These are phyloP conservation scores for Chondrus crispus DNA, from an alignment of 23 red algal genomes.

Conservation along the genomic window DNA sequence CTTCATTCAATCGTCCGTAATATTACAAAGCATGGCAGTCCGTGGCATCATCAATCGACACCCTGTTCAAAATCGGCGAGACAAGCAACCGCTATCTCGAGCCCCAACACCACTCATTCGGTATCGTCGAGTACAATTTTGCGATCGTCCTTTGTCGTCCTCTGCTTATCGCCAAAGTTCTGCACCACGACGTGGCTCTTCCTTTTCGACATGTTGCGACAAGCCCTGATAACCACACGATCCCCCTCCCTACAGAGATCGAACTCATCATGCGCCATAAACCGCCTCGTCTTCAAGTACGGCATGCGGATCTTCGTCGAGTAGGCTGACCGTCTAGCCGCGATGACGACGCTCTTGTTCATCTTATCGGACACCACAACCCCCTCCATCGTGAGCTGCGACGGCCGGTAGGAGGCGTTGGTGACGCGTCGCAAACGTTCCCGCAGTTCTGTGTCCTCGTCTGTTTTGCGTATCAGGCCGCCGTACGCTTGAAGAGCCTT, in stretches of 20 bases:
- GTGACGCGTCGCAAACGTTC: slow-evolving; percentile 43
- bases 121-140: slow-evolving; percentile 1
- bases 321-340: slow-evolving; percentile 26
- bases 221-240: slow-evolving; percentile 67
- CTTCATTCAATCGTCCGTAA: too few relatives aligned
- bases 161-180: slow-evolving; percentile 73
- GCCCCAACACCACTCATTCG: too few relatives aligned
- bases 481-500: slow-evolving; percentile 66
- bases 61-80: too few relatives aligned
- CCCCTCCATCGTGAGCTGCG: slow-evolving; percentile 62
- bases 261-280: slow-evolving; percentile 91
- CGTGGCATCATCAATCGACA: too few relatives aligned
- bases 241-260: slow-evolving; percentile 83
- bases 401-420: slow-evolving; percentile 10
- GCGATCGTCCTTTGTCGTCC: slow-evolving; percentile 25
- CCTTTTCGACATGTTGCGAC: slow-evolving; percentile 66
- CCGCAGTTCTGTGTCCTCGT: not conserved
- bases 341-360: slow-evolving; percentile 77
- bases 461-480: slow-evolving; percentile 39
- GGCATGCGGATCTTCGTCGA: slow-evolving; percentile 44
- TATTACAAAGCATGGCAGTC: too few relatives aligned
- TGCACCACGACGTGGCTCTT: slow-evolving; percentile 81
- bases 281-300: slow-evolving; percentile 57
- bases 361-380: slow-evolving; percentile 74
- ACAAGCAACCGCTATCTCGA: too few relatives aligned